Evolutionary conservation across 1,284 basidiomycete species (phyloP), one percentile per base, ranked within the genome.

Genomic region (Sporisorium graminicola): DNA sequence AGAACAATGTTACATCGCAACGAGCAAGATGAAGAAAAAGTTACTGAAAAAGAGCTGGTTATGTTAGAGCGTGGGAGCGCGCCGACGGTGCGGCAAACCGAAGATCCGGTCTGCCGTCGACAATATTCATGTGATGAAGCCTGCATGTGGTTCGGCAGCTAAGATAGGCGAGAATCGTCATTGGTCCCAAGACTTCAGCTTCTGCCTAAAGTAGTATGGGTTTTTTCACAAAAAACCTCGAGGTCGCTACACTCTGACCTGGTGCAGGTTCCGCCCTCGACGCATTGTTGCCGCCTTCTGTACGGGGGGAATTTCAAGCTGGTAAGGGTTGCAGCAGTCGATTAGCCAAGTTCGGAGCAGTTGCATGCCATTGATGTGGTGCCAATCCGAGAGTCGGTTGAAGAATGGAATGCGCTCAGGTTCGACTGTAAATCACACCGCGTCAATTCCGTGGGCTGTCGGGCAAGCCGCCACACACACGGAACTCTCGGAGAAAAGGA

Each of bases 401-500:
- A 47, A 27, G 44, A 13, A 27, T 13, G 44, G 35, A 35, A 13
- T 35, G 35, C 35, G 13, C 8, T 16, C 24, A 14, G 44, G 24
- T 47, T 27, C n/a, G 24, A 16, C 22, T 20, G 24, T 5, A 20
- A 26, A 27, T 7, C 12, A 18, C 26, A 10, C 5, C 16, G 10
- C 27, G 29, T 27, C n/a, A 50, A 29, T 50, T 27, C 49, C 29
- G 49, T 18, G 31, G 49, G 31, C 29, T 50, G 49, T 18, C 14
- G 44, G 12, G 44, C 26, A 27, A 47, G 24, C 26, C 13, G 43
- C n/a, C n/a, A n/a, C n/a, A n/a, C n/a, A n/a, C n/a, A n/a, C n/a
- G n/a, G n/a, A n/a, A n/a, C n/a, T n/a, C n/a, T 55, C 64, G 64
- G 64, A 66, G 44, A 59, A 44, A 66, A 66, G 52, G 20, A 2